Percentiles rank a stretch among this genome's conserved stretches.
Conservation (phyloP, 306 rosid genomes). For the Glycine tomentella region DNA sequence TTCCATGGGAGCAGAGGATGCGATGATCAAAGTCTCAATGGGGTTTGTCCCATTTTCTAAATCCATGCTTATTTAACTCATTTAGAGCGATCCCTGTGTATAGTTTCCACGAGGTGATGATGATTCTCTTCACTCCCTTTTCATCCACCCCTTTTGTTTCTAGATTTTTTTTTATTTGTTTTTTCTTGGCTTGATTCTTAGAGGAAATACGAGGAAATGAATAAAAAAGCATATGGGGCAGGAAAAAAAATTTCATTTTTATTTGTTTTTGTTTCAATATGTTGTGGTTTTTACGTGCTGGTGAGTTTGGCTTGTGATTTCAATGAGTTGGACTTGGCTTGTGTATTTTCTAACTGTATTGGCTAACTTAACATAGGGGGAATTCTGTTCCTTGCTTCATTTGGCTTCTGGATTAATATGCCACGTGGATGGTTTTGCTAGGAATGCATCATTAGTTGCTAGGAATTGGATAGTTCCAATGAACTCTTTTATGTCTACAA, state of each 20-base stretch:
- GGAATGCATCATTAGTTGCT: neutral
- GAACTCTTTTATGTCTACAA: neutral
- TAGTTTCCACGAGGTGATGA: constrained; percentile 75
- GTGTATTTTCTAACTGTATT: constrained; percentile 29
- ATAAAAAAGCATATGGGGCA: neutral
- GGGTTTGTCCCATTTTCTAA: no score
- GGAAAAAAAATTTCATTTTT: constrained; percentile 8
- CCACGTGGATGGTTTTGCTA: neutral
- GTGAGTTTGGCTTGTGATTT: constrained; percentile 31
- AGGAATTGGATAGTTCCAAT: constrained; percentile 15
- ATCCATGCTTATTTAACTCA: no score
- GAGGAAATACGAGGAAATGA: no score
- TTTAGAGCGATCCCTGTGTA: constrained; percentile 59
- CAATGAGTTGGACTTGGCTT: constrained; percentile 15
- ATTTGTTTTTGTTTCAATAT: no score
- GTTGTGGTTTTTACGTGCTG: constrained; percentile 31
- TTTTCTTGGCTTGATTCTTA: no score
- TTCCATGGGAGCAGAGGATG: no score
- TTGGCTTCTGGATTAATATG: constrained; percentile 27
- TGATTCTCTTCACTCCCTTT: constrained; percentile 27
- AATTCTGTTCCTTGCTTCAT: constrained; percentile 32
- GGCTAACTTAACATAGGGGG: neutral
- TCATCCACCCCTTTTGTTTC: neutral
- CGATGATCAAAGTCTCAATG: no score
- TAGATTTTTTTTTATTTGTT: neutral